Conservation (phyloP, 345 rosid genomes). For the Populus tremula region DNA sequence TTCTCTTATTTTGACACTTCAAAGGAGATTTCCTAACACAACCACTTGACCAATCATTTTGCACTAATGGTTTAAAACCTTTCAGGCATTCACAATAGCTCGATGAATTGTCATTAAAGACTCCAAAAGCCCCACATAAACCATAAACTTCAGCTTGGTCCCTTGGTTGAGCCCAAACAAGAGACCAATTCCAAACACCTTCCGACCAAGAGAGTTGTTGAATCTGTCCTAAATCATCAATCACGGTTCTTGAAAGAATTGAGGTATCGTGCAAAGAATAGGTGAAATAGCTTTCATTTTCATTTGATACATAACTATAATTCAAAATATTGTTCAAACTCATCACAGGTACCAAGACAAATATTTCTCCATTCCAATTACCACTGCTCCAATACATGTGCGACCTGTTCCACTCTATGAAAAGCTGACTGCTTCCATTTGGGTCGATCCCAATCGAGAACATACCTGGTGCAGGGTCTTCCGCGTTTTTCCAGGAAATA, state of each 20-base stretch:
- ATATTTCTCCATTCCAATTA: slow-evolving; percentile 11
- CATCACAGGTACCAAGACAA: slow-evolving; percentile 27
- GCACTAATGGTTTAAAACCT: neutral
- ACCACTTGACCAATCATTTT: neutral
- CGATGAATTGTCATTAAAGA: neutral
- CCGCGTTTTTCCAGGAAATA: slow-evolving; percentile 19
- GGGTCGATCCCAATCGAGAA: slow-evolving; percentile 18
- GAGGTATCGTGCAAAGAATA: slow-evolving; percentile 18
- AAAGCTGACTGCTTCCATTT: slow-evolving; percentile 13
- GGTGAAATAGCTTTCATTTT: slow-evolving; percentile 34
- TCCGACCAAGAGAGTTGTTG: slow-evolving; percentile 11
- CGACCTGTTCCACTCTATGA: slow-evolving; percentile 10
- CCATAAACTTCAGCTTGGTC: slow-evolving; percentile 9
- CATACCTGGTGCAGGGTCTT: slow-evolving; percentile 30
- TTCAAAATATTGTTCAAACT: slow-evolving; percentile 9
- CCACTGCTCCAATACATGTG: slow-evolving; percentile 17
- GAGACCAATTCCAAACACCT: slow-evolving; percentile 5
- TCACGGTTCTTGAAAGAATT: neutral
- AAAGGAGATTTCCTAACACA: too few species aligned
- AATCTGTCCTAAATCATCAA: slow-evolving; percentile 14
- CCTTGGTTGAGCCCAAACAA: slow-evolving; percentile 23
- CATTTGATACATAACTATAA: slow-evolving; percentile 5
- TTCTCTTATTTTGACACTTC: too few species aligned
- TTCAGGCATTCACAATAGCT: neutral
- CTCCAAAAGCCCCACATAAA: slow-evolving; percentile 27